phyloP scores from a whole-genome alignment of 108 stramenopile genomes.

The Pseudonitzschia delicatissima region DNA sequence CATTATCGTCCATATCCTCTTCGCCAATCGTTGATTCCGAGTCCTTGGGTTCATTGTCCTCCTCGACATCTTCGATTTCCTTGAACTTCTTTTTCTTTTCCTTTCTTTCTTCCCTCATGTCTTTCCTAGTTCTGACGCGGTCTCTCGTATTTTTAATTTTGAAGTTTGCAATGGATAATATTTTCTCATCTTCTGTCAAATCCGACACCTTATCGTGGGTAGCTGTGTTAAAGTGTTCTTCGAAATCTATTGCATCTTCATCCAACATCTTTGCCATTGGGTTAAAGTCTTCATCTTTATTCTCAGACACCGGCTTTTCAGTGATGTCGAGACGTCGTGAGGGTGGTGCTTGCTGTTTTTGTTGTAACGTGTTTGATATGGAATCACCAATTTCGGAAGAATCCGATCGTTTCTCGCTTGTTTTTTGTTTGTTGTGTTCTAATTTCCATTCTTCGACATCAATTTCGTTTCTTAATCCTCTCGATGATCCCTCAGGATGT shows the following conservation, averaged over 20 bases:
- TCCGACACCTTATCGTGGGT: too few relatives aligned
- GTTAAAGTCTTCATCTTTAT: too few relatives aligned
- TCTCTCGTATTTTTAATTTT: too few relatives aligned
- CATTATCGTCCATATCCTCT: neutral
- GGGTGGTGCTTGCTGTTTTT: neutral
- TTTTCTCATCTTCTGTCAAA: too few relatives aligned
- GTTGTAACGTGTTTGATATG: neutral
- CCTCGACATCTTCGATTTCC: neutral
- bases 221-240: too few relatives aligned
- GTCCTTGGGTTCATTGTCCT: neutral
- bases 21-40: neutral
- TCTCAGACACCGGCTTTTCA: neutral
- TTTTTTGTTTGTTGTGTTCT: neutral
- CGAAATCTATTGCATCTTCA: too few relatives aligned
- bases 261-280: too few relatives aligned
- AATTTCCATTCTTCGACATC: neutral
- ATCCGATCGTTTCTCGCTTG: neutral
- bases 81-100: neutral
- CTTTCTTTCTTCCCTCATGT: too few relatives aligned
- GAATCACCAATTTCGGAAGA: neutral
- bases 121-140: too few relatives aligned
- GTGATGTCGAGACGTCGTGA: neutral
- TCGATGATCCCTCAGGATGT: neutral
- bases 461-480: neutral
- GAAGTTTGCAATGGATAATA: too few relatives aligned